Evolutionary conservation across 495 filamentous ascomycete genomes (phyloP).

Genomic region (Aspergillus campestris): DNA sequence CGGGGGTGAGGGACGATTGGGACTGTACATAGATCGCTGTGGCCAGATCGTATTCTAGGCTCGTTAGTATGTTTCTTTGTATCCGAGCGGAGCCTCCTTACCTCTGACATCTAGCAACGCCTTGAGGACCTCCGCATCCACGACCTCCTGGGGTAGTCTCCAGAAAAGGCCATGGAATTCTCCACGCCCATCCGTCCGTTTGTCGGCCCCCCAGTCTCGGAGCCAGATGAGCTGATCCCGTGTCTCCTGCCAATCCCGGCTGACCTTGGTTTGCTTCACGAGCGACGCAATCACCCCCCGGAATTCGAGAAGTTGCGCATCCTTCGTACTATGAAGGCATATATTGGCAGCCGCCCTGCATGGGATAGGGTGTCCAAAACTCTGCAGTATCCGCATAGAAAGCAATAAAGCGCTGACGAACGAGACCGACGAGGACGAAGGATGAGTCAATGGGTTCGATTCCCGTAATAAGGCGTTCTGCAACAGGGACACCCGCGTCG

Average conservation of each 20-base stretch:
- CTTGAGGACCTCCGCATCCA: constrained; percentile 72
- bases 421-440: constrained; percentile 47
- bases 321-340: constrained; percentile 38
- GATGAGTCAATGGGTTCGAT: constrained; percentile 60
- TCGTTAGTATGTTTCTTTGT: constrained; percentile 8
- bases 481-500: constrained; percentile 39
- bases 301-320: constrained; percentile 59
- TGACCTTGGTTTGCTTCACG: constrained; percentile 45
- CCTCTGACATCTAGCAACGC: constrained; percentile 60
- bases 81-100: constrained; percentile 27
- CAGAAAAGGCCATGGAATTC: constrained; percentile 59
- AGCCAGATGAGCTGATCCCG: constrained; percentile 74
- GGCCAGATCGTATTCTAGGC: constrained; percentile 58
- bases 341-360: constrained; percentile 42
- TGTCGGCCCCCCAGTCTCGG: constrained; percentile 60
- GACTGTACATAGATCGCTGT: constrained; percentile 56
- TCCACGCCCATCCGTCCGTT: constrained; percentile 20
- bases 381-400: constrained; percentile 57
- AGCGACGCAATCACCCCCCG: constrained; percentile 51
- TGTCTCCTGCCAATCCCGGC: constrained; percentile 57
- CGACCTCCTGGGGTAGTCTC: constrained; percentile 47
- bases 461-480: constrained; percentile 50
- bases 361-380: constrained; percentile 49
- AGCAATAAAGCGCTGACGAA: constrained; percentile 62
- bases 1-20: constrained; percentile 39